These are phyloP conservation scores for Nannochloris sp. DNA, from an alignment of 139 green algal genomes.

Conservation along the genomic window DNA sequence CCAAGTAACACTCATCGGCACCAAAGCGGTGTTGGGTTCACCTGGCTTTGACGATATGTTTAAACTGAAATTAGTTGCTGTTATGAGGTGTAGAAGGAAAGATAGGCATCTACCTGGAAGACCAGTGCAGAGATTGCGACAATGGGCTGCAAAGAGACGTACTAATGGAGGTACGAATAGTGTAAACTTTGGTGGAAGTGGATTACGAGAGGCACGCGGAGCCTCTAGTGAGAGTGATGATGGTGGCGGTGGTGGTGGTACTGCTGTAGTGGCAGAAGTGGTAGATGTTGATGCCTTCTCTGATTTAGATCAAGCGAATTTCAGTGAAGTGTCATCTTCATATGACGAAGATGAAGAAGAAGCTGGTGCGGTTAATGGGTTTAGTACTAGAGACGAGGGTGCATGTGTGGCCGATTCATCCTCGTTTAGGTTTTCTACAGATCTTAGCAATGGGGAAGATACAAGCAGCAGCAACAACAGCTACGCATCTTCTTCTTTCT, in stretches of 20 bases:
- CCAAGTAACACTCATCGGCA: constrained; percentile 16
- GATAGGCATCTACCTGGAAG: constrained; percentile 22
- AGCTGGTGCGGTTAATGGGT: no score
- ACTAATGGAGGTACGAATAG: not conserved
- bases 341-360: no score
- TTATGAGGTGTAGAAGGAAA: constrained; percentile 1
- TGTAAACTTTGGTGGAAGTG: not conserved
- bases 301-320: not conserved
- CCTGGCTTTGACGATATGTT: constrained; percentile 19
- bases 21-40: constrained; percentile 10
- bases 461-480: no score
- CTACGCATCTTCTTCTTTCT: no score
- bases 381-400: no score
- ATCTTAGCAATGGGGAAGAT: no score
- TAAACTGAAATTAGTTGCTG: constrained; percentile 20
- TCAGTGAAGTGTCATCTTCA: not conserved
- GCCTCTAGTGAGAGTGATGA: not conserved
- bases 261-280: not conserved
- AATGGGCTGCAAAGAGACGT: constrained; percentile 12
- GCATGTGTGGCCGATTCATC: no score
- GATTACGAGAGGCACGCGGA: not conserved
- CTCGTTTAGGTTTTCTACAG: no score
- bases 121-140: constrained; percentile 20
- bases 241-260: not conserved
- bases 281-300: not conserved